Conservation (phyloP, 2,329 filamentous ascomycete species). For the Alternaria ethzedia region DNA sequence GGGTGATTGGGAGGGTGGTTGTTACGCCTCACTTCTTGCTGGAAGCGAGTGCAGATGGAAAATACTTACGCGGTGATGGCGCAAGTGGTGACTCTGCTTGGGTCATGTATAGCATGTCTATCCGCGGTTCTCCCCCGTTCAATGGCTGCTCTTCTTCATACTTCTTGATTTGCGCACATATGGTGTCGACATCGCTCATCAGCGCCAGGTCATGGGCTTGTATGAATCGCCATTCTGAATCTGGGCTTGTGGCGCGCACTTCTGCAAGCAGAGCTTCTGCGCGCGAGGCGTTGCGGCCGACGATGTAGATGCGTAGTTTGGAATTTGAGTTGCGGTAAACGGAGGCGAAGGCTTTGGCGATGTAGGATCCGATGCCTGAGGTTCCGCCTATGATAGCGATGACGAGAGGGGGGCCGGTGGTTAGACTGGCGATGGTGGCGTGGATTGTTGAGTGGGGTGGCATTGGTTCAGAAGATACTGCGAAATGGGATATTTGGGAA, state of each 20-base stretch:
- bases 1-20: not conserved
- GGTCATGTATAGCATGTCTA: slow-evolving; percentile 45
- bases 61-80: slow-evolving; percentile 55
- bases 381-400: slow-evolving; percentile 30
- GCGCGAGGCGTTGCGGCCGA: slow-evolving; percentile 49
- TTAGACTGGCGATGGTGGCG: slow-evolving; percentile 19
- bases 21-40: slow-evolving; percentile 2
- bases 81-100: slow-evolving; percentile 35
- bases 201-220: slow-evolving; percentile 39
- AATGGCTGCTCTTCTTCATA: slow-evolving; percentile 31
- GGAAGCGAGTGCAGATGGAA: not conserved
- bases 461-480: not conserved
- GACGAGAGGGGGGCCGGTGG: slow-evolving; percentile 27
- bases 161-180: slow-evolving; percentile 34
- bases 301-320: slow-evolving; percentile 50
- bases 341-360: slow-evolving; percentile 23
- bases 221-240: slow-evolving; percentile 46
- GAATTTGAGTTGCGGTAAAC: slow-evolving; percentile 20
- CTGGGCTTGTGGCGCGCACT: slow-evolving; percentile 34
- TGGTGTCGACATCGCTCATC: slow-evolving; percentile 44
- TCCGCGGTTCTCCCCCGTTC: slow-evolving; percentile 26
- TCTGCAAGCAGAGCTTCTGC: slow-evolving; percentile 36
- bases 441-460: slow-evolving; percentile 4
- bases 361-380: slow-evolving; percentile 36
- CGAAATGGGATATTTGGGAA: not conserved